phyloP scores from a whole-genome alignment of 371 early-diverging fungal species.

The Mucor circinelloides region DNA sequence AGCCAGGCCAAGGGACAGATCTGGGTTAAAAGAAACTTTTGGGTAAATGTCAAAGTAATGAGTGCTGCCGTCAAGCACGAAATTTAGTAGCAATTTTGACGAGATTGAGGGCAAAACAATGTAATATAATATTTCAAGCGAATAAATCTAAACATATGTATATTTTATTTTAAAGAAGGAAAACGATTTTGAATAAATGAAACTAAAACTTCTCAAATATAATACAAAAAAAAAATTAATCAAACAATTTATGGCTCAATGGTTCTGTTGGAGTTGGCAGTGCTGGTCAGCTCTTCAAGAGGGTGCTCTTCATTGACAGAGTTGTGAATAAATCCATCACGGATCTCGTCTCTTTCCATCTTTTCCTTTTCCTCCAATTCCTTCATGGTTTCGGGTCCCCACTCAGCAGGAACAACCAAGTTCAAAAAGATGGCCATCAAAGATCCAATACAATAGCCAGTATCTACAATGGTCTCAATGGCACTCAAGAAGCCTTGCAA shows the following conservation, averaged over 20 bases:
- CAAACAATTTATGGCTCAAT: slow-evolving; percentile 3
- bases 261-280: slow-evolving; percentile 5
- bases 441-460: slow-evolving; percentile 58
- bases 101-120: too few species aligned
- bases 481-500: slow-evolving; percentile 57
- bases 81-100: too few species aligned
- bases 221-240: background rate
- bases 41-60: too few species aligned
- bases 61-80: too few species aligned
- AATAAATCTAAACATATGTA: background rate
- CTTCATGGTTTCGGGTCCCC: slow-evolving; percentile 41
- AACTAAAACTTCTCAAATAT: background rate
- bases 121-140: background rate
- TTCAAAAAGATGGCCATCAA: slow-evolving; percentile 58
- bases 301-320: slow-evolving; percentile 23
- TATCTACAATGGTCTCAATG: slow-evolving; percentile 58
- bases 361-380: slow-evolving; percentile 34
- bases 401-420: slow-evolving; percentile 46
- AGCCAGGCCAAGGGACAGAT: too few species aligned
- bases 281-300: slow-evolving; percentile 9
- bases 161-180: background rate
- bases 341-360: slow-evolving; percentile 34
- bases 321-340: slow-evolving; percentile 38
- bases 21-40: too few species aligned
- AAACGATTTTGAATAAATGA: background rate